A percentile compares a stretch with the other conserved stretches of the same genome.
Conservation (phyloP, 495 filamentous ascomycete species). For the Penicillium roqueforti region DNA sequence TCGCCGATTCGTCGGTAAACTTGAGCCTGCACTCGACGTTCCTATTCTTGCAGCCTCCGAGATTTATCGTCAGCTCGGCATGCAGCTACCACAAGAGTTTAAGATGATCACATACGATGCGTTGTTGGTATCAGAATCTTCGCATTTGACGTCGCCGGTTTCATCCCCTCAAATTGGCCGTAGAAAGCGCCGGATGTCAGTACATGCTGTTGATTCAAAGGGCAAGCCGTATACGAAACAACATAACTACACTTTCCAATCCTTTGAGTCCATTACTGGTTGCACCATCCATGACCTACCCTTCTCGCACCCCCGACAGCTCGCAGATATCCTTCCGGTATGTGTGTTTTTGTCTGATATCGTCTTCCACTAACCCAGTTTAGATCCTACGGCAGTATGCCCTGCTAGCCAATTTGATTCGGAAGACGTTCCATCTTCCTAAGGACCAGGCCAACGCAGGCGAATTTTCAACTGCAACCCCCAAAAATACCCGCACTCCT, state of each 20-base stretch:
- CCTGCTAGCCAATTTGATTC: slow-evolving; percentile 59
- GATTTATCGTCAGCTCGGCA: slow-evolving; percentile 61
- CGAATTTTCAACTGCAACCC: slow-evolving; percentile 1
- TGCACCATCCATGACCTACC: slow-evolving; percentile 65
- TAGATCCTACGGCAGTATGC: slow-evolving; percentile 70
- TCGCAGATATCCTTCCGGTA: slow-evolving; percentile 70
- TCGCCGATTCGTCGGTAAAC: slow-evolving; percentile 74
- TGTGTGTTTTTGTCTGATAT: slow-evolving; percentile 6
- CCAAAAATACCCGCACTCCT: not conserved
- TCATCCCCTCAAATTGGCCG: slow-evolving; percentile 25
- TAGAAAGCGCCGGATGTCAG: slow-evolving; percentile 32
- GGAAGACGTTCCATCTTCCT: slow-evolving; percentile 51
- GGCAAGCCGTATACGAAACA: slow-evolving; percentile 40
- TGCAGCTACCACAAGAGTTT: slow-evolving; percentile 50
- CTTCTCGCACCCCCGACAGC: slow-evolving; percentile 82
- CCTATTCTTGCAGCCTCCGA: slow-evolving; percentile 62
- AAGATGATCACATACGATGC: slow-evolving; percentile 61
- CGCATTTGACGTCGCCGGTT: slow-evolving; percentile 21
- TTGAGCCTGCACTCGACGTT: slow-evolving; percentile 79
- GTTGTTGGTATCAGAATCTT: slow-evolving; percentile 55
- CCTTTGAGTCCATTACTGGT: slow-evolving; percentile 66
- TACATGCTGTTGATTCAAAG: slow-evolving; percentile 33
- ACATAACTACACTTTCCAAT: slow-evolving; percentile 67
- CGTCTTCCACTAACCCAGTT: slow-evolving; percentile 2
- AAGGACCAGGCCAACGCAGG: slow-evolving; percentile 14